Base-by-base conservation (phyloP, 257 asterid genomes). In the Nicotiana tomentosiformis region DNA sequence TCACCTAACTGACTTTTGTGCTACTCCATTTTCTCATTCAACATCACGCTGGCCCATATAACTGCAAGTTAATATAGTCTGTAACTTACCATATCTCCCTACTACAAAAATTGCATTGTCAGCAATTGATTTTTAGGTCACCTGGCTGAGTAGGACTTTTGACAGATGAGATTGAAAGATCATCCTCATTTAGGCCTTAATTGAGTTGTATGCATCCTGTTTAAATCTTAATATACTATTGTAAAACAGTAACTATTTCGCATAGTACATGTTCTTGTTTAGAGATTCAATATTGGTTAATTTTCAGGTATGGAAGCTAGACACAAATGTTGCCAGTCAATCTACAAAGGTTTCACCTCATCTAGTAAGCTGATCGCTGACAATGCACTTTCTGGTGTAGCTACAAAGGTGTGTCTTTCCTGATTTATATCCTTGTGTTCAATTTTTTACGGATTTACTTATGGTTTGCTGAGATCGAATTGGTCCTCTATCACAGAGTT, bases 241-340 rank as follows among this genome's bases (percentile, higher is more conserved):
- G 39, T 26, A 74, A 15, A 72, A 7, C 26, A 51, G 39, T 51
- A 51, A 14, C 26, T 49, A 49, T 29, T 51, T 74, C 5, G 20
- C 64, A 15, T 51, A 26, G 9, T 74, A 46, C 9, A 49, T 23
- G 78, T 7, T 74, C 43, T 7, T 46, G 37, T 72, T 46, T 7
- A 72, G 12, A 72, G 26, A 72, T 77, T 7, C 77, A 33, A 32
- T 43, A 32, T 69, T 78, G 70, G 61, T 37, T 68, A 58, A 83
- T 64, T 78, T 37, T 80, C 95, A 96, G 99, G 98, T 78, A 96
- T 96, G 99, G 98, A 96, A 90, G 94, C 95, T 74, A 91, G 98
- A 33, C 96, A 96, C 69, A 91, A 91, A 82, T 94, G 98, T 83
- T 96, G 97, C 78, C 89, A 93, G 88, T 93, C 96, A 84, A 88